Evolutionary conservation across 192 early-diverging fungal species (phyloP), one percentile per base, ranked within the genome.

Genomic region (Backusella parvicylindrica): DNA sequence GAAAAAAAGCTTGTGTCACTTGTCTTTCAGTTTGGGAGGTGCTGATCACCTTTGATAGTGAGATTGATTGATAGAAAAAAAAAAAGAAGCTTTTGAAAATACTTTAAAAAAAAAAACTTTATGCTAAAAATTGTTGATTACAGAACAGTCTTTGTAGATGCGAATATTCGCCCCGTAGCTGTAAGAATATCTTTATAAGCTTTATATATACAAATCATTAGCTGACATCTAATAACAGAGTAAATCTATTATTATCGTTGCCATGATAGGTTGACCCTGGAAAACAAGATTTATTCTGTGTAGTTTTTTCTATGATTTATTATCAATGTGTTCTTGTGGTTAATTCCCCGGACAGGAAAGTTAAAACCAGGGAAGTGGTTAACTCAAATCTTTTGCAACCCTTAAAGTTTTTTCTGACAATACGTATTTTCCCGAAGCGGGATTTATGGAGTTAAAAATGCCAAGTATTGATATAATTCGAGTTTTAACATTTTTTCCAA

Each of bases 361-460:
- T 26, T 56, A 26, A n/a, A 26, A 21, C 53, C 21, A 21, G 21
- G 23, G 47, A 11, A 23, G 4, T 8, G 23, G 50, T 23, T 2
- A 23, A 6, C 9, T 4, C 49, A 2, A 18, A 4, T 43, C 18
- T 47, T 47, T 6, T 6, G 18, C 43, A 53, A 53, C 50, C 50
- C 53, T 56, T 23, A 28, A 56, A 56, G 53, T 26, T 56, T 53
- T 26, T 53, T 56, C 1, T 9, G 12, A 56, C 3, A 21, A 60
- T 13, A 60, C 53, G 53, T 60, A 28, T 60, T 60, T 60, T 60
- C 53, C 53, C 53, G 53, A 60, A 60, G 53, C 53, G 53, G 53
- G 23, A 60, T 60, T 60, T 13, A 60, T 28, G 53, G 53, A 60
- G 28, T 60, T 28, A 23, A 56, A 56, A 21, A 60, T 60, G 53